These are phyloP conservation scores for Thyridium curvatum DNA, from an alignment of 2,329 filamentous ascomycete genomes.

Conservation along the genomic window DNA sequence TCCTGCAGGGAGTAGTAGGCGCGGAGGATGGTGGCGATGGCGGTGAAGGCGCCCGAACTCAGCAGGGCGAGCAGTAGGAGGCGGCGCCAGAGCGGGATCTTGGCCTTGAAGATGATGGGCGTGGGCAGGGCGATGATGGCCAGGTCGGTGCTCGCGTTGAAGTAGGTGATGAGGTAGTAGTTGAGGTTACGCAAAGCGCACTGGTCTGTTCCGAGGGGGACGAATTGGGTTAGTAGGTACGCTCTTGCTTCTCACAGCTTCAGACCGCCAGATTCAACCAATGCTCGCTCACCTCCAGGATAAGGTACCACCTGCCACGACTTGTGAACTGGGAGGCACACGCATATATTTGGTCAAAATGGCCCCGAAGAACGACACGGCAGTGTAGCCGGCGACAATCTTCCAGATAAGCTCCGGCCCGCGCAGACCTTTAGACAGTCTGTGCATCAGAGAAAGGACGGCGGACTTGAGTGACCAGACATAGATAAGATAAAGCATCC, in stretches of 20 bases:
- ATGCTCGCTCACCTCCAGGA: not conserved
- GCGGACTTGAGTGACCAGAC: slow-evolving; percentile 4
- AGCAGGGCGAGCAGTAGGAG: too few relatives aligned
- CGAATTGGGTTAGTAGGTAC: too few relatives aligned
- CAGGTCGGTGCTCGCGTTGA: slow-evolving; percentile 4
- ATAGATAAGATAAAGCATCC: slow-evolving; percentile 4
- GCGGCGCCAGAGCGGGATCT: too few relatives aligned
- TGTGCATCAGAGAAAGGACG: slow-evolving; percentile 1
- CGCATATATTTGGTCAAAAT: slow-evolving; percentile 1
- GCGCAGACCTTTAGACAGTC: not conserved
- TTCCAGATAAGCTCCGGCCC: slow-evolving; percentile 1
- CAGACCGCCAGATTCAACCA: too few relatives aligned
- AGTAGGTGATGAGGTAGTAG: slow-evolving; percentile 3
- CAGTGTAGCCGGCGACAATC: not conserved
- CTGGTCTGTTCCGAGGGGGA: not conserved
- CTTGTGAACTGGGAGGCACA: slow-evolving; percentile 4
- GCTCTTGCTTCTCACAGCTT: too few relatives aligned
- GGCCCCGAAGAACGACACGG: not conserved
- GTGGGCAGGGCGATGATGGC: slow-evolving; percentile 2
- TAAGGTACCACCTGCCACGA: slow-evolving; percentile 6
- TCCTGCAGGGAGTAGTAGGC: too few relatives aligned
- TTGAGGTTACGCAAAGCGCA: slow-evolving; percentile 5
- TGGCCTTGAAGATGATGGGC: slow-evolving; percentile 4
- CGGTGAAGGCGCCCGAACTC: too few relatives aligned
- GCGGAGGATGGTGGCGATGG: too few relatives aligned